Conservation (phyloP, 441 rosid species). For the Aleurites moluccanus region DNA sequence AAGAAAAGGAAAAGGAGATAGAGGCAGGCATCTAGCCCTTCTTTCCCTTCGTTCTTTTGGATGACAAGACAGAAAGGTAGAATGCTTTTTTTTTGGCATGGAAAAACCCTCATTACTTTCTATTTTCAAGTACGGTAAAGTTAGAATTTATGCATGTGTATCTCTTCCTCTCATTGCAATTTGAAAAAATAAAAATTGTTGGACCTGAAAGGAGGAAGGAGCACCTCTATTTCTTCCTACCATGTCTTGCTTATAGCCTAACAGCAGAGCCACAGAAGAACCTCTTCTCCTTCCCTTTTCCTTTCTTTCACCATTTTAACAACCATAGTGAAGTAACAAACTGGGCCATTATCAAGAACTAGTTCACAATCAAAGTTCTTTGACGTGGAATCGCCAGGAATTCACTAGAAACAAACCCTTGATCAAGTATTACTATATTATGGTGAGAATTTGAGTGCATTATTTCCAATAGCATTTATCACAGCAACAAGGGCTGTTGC, state of each 20-base stretch:
- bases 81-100: neutral
- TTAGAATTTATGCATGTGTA: neutral
- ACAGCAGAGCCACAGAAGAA: no score
- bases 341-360: neutral
- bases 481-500: neutral
- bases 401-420: neutral
- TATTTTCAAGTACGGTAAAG: neutral
- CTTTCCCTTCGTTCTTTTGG: neutral
- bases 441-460: neutral
- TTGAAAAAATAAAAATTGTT: neutral
- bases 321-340: neutral
- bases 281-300: neutral
- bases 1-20: neutral
- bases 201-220: neutral
- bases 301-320: neutral
- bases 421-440: neutral
- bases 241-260: neutral
- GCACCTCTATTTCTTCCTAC: neutral
- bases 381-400: neutral
- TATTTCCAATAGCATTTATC: constrained; percentile 1
- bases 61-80: neutral
- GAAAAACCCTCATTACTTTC: neutral
- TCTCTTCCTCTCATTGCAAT: neutral
- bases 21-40: neutral
- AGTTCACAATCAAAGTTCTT: constrained; percentile 1